Evolutionary conservation across 352 stramenopile genomes (phyloP), one percentile per base, ranked within the genome.

Genomic region (Pseudoperonospora humuli): DNA sequence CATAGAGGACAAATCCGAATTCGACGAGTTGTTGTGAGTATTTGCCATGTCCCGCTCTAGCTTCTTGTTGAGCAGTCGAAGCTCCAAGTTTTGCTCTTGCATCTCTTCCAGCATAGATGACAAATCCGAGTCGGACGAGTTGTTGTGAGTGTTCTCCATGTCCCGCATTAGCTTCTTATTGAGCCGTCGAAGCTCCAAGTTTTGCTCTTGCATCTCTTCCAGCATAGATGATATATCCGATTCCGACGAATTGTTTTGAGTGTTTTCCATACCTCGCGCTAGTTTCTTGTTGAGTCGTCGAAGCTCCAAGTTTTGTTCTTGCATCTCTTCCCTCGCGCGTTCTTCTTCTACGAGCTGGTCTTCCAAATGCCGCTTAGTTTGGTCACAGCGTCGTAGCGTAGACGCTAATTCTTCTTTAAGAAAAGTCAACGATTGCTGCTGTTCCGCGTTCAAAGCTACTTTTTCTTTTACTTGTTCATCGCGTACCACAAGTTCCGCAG

Each of bases 321-420:
- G 78, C 38, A 78, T 63, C 26, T 87, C 75, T 38, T 88, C 78
- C 3, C 71, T 44, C 21, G 62, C 57, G 11, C 71, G 70, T 44
- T 91, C 78, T 39, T 91, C 78, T 41, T 84, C 74, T 26, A 74
- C 67, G 6, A 91, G 62, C 33, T 88, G 75, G 54, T 91, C 78
- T 58, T 91, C 75, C 1, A 88, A 44, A 33, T 86, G 70, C 2
- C 78, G 71, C 37, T 86, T 91, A 2, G 68, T 82, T 33, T 87
- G 73, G 15, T 86, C 74, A 11, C 71, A 79, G 2, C 70, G 69
- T 41, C 75, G 70, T 23, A 80, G 40, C 7, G 62, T 67, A 2
- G 55, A 76, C 14, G 72, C 51, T 2, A 85, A 38, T 33, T 89
- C 76, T 19, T 85, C 67, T 36, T 86, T 86, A 3, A 86, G 37